A percentile compares a stretch with the other conserved stretches of the same genome.
These are phyloP conservation scores for Botryobasidium botryosum DNA, from an alignment of 768 basidiomycete genomes.

Conservation along the genomic window DNA sequence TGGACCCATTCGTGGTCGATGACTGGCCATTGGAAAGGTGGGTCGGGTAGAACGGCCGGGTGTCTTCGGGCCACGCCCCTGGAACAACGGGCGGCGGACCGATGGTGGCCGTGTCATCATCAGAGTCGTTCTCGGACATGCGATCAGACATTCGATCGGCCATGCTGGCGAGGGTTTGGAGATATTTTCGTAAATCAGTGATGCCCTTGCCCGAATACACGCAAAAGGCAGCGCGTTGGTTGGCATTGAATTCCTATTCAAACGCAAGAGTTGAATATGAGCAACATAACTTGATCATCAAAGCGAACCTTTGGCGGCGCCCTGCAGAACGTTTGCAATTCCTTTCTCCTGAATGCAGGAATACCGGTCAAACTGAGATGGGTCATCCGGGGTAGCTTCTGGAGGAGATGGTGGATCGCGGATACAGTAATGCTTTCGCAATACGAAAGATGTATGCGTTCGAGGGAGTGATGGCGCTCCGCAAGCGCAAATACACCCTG, in stretches of 20 bases:
- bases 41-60: too few species aligned
- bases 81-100: too few species aligned
- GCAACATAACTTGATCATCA: too few species aligned
- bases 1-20: too few species aligned
- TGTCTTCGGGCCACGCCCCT: too few species aligned
- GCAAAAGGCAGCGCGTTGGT: conserved; percentile 81
- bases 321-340: conserved; percentile 81
- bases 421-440: conserved; percentile 89
- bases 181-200: conserved; percentile 56
- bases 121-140: too few species aligned
- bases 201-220: conserved; percentile 94
- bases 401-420: conserved; percentile 80
- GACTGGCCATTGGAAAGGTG: too few species aligned
- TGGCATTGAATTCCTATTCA: conserved; percentile 71
- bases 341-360: conserved; percentile 67
- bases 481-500: conserved; percentile 80
- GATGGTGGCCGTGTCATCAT: too few species aligned
- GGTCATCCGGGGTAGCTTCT: conserved; percentile 76
- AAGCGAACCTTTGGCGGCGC: conserved; percentile 61
- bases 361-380: conserved; percentile 98
- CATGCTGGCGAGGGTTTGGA: conserved; percentile 31
- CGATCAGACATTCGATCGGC: too few species aligned
- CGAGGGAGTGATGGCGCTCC: conserved; percentile 70
- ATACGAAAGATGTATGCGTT: conserved; percentile 93
- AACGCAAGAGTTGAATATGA: background rate